Percentiles rank a stretch among this genome's conserved stretches.
These are phyloP conservation scores for Xylariales sp. DNA, from an alignment of 2,329 filamentous ascomycete species.

Conservation along the genomic window DNA sequence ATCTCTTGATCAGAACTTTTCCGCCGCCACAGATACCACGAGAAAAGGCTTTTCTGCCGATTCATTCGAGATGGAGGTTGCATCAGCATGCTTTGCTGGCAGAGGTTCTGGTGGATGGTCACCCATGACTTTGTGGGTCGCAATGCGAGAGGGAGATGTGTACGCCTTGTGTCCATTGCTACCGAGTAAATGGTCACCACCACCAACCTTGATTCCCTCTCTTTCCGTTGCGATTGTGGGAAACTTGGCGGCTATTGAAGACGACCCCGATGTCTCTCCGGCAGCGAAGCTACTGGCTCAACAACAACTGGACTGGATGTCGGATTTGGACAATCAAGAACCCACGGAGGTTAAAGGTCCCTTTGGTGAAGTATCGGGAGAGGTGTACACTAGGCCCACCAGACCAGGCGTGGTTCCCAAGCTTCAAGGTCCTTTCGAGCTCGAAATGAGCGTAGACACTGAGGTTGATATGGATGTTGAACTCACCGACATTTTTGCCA, in stretches of 20 bases:
- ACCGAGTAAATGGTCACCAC: conserved; percentile 79
- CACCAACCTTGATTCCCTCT: conserved; percentile 72
- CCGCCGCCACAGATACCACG: conserved; percentile 67
- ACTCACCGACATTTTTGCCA: conserved; percentile 58
- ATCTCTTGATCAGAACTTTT: conserved; percentile 77
- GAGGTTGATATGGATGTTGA: conserved; percentile 53
- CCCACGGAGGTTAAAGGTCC: conserved; percentile 48
- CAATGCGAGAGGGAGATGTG: conserved; percentile 90
- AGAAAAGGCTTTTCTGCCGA: conserved; percentile 86
- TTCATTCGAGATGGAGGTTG: conserved; percentile 88
- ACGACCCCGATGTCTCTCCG: conserved; percentile 49
- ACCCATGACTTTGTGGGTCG: conserved; percentile 92
- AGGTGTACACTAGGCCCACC: conserved; percentile 53
- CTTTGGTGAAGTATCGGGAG: conserved; percentile 43
- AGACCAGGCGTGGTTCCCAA: conserved; percentile 55
- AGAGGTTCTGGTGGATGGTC: conserved; percentile 78
- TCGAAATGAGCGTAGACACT: conserved; percentile 48
- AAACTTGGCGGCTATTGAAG: conserved; percentile 60
- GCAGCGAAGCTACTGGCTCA: conserved; percentile 54
- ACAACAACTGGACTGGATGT: conserved; percentile 65
- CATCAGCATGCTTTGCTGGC: conserved; percentile 74
- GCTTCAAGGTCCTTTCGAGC: conserved; percentile 58
- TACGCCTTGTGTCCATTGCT: conserved; percentile 91
- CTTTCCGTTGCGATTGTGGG: conserved; percentile 79
- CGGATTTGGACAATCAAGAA: conserved; percentile 60